These are phyloP conservation scores for Tolypocladium paradoxum DNA, from an alignment of 2,329 filamentous ascomycete genomes.

Conservation along the genomic window DNA sequence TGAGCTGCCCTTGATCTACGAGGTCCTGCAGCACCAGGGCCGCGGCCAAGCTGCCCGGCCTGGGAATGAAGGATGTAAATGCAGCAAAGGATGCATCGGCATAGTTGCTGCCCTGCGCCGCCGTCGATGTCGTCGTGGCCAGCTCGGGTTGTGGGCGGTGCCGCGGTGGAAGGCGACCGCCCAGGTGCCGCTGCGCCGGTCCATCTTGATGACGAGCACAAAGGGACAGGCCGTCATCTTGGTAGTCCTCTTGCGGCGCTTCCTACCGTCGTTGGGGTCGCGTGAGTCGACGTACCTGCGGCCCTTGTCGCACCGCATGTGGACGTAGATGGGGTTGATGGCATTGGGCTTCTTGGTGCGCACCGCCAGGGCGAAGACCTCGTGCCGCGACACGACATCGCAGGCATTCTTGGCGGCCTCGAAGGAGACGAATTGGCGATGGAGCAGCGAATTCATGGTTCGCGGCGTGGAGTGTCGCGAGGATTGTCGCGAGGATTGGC, in stretches of 20 bases:
- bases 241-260: neutral
- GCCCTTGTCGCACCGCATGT: neutral
- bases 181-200: neutral
- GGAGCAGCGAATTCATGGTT: neutral
- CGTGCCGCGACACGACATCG: neutral
- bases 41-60: too few species aligned
- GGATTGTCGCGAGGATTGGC: too few species aligned
- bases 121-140: neutral
- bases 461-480: too few species aligned
- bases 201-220: too few species aligned
- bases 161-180: neutral
- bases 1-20: too few species aligned
- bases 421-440: neutral
- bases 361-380: neutral
- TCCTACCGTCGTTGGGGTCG: neutral
- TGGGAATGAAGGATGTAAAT: too few species aligned
- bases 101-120: neutral
- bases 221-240: neutral
- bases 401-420: neutral
- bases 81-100: too few species aligned
- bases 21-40: too few species aligned
- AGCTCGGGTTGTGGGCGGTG: neutral
- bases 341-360: neutral
- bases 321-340: neutral
- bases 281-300: neutral